Base-by-base conservation (phyloP, 305 asterid species). In the Solanum hybrid region DNA sequence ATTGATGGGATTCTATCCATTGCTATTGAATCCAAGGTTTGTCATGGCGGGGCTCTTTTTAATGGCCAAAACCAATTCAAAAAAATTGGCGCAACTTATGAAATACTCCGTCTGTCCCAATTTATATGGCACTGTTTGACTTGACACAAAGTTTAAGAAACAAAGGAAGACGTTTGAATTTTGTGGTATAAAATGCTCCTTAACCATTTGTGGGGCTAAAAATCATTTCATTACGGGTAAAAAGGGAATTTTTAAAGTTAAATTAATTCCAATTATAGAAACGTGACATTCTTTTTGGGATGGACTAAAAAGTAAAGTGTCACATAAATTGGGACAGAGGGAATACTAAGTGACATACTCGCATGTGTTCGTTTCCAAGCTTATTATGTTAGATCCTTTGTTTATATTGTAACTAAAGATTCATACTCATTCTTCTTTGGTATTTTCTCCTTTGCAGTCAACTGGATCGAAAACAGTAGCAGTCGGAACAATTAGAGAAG, bases 11-110 rank as follows among this genome's bases (percentile, higher is more conserved):
- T 91, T 89, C 94, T 97, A 88, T 93, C 93, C 86, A 74, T 95
- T 80, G 90, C 95, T 51, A 80, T 96, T 81, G 95, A 92, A 89
- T 96, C 98, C 83, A 94, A 97, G 99, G 99, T 96, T 84, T 61
- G 92, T 76, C 86, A 87, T 20, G 10, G 71, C 33, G 11, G 8
- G 9, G 36, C 64, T 73, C 46, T 71, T 40, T 37, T 35, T 34
- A 24, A 71, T 13, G 61, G 29, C 28, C 29, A 69, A 18, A 36
- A 80, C 34, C n/a, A 80, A 24, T 80, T 11, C 64, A n/a, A 37
- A 36, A 6, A n/a, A 22, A 0, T 80, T 79, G 33, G 11, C 11
- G 10, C 61, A 79, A 79, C 11, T 79, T 79, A 36, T 79, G 86
- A 36, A 87, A 14, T 86, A 22, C 33, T 69, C 76, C 33, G 8